Evolutionary conservation across 805 yeast species (phyloP).

Genomic region (Lipomyces anomalus): DNA sequence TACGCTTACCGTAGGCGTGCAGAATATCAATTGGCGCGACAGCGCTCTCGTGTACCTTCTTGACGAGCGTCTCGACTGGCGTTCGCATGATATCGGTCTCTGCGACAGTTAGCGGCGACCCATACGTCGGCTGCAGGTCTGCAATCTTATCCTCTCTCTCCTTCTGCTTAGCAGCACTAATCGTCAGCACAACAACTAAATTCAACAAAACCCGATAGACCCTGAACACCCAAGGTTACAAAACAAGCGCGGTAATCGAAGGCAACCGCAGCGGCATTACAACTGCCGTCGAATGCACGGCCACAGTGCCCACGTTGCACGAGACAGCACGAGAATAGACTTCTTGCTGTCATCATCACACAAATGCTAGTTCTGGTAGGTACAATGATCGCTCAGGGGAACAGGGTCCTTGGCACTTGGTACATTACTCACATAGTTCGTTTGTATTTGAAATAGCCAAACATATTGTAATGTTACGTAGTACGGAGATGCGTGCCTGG

Average conservation of each 20-base stretch:
- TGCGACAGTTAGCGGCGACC: constrained; percentile 33
- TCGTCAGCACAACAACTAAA: too few relatives aligned
- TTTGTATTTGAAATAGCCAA: background rate
- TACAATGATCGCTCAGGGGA: too few relatives aligned
- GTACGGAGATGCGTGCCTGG: too few relatives aligned
- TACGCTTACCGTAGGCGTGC: constrained; percentile 60
- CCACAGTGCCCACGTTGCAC: background rate
- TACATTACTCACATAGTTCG: background rate
- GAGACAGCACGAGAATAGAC: background rate
- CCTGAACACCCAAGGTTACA: too few relatives aligned
- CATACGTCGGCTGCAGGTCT: constrained; percentile 35
- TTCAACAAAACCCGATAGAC: too few relatives aligned
- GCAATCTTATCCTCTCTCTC: constrained; percentile 35
- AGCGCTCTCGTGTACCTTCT: constrained; percentile 43
- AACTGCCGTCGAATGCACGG: background rate
- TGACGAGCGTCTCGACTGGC: constrained; percentile 41
- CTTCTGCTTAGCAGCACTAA: constrained; percentile 29
- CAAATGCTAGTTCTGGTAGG: too few relatives aligned
- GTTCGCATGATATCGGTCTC: constrained; percentile 37
- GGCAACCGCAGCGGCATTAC: background rate
- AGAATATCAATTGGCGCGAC: constrained; percentile 48
- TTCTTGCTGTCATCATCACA: too few relatives aligned
- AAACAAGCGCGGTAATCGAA: too few relatives aligned
- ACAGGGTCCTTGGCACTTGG: too few relatives aligned
- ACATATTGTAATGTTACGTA: background rate